Conservation (phyloP, 192 early-diverging fungal genomes). For the Backusella parvicylindrica region DNA sequence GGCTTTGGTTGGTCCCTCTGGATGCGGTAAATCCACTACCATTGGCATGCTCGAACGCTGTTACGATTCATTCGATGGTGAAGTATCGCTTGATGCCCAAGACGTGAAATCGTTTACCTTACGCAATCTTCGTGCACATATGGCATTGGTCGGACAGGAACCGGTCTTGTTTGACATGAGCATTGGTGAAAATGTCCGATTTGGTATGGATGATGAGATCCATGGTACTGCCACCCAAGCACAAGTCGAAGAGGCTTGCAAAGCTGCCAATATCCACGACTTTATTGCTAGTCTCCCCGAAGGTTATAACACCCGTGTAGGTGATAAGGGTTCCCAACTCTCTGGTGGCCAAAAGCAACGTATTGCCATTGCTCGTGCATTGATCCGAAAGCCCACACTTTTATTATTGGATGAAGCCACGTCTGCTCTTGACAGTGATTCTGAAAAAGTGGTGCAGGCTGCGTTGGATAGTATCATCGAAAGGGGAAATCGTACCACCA, state of each 20-base stretch:
- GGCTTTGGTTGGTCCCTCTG: constrained; percentile 85
- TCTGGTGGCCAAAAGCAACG: constrained; percentile 75
- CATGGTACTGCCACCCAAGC: constrained; percentile 37
- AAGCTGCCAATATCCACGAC: constrained; percentile 55
- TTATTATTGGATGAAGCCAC: constrained; percentile 86
- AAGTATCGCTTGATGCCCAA: constrained; percentile 53
- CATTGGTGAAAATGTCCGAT: constrained; percentile 89
- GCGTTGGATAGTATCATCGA: constrained; percentile 61
- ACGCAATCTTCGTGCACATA: constrained; percentile 57
- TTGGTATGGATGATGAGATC: constrained; percentile 45
- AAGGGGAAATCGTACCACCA: constrained; percentile 56
- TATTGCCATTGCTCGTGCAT: constrained; percentile 81
- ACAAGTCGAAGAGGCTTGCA: constrained; percentile 54
- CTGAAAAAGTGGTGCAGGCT: constrained; percentile 65
- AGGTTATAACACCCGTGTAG: constrained; percentile 60
- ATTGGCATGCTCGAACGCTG: constrained; percentile 67
- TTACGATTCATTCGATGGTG: constrained; percentile 70
- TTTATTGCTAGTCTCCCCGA: constrained; percentile 53
- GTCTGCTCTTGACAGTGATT: constrained; percentile 64
- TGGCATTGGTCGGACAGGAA: constrained; percentile 90
- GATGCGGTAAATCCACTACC: constrained; percentile 78
- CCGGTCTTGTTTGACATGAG: constrained; percentile 85
- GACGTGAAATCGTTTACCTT: constrained; percentile 62
- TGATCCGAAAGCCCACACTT: constrained; percentile 79
- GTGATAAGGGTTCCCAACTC: constrained; percentile 59